A percentile compares a stretch with the other conserved stretches of the same genome.
Evolutionary conservation across 2,329 filamentous ascomycete species (phyloP).

Genomic region (Huntiella savannae): DNA sequence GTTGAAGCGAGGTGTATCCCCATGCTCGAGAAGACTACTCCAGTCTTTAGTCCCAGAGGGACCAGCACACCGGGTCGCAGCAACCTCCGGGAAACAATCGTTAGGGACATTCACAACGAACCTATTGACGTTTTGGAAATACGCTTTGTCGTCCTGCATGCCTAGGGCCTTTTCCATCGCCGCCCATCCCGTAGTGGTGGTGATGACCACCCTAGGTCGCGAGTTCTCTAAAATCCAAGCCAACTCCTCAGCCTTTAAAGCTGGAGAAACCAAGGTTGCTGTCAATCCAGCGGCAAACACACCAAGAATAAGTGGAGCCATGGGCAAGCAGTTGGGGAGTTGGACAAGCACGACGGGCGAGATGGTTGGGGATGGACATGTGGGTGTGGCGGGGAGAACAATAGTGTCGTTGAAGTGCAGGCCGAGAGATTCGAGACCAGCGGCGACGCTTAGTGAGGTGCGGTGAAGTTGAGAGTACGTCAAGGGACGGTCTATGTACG

Average conservation of each 20-base stretch:
- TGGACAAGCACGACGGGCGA: conserved; percentile 25
- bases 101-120: conserved; percentile 31
- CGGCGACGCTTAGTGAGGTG: conserved; percentile 21
- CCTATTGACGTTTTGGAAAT: conserved; percentile 30
- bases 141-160: conserved; percentile 18
- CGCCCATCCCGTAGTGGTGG: conserved; percentile 16
- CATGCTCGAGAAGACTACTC: conserved; percentile 31
- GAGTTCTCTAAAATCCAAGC: conserved; percentile 24
- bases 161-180: conserved; percentile 20
- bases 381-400: conserved; percentile 21
- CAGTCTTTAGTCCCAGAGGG: conserved; percentile 27
- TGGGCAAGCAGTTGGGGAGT: conserved; percentile 24
- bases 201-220: conserved; percentile 21
- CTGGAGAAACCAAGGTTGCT: conserved; percentile 22
- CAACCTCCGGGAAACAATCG: conserved; percentile 18
- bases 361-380: conserved; percentile 21
- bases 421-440: conserved; percentile 19
- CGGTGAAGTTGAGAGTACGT: conserved; percentile 18
- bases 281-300: conserved; percentile 23
- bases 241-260: conserved; percentile 22
- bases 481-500: conserved; percentile 19
- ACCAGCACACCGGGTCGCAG: background rate
- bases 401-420: conserved; percentile 19
- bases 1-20: background rate
- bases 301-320: conserved; percentile 20